phyloP scores from a whole-genome alignment of 2,329 filamentous ascomycete species.

The Botrytis paeoniae region DNA sequence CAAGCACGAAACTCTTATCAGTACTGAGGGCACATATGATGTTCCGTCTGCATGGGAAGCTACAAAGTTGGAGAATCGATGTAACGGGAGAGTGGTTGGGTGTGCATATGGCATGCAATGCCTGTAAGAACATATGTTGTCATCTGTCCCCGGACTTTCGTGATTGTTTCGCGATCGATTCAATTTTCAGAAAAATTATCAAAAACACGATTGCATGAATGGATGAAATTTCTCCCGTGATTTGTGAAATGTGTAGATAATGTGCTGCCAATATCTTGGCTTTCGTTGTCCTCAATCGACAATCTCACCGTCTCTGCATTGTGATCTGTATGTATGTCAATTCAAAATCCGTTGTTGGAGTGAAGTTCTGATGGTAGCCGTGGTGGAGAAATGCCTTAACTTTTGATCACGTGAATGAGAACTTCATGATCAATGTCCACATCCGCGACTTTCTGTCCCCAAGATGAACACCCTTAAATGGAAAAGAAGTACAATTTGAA shows the following conservation, averaged over 20 bases:
- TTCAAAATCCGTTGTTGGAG: not conserved
- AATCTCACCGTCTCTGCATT: no score
- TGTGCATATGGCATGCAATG: not conserved
- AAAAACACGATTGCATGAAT: not conserved
- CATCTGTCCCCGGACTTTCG: conserved; percentile 18
- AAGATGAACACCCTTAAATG: not conserved
- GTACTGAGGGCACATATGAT: not conserved
- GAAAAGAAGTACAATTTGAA: not conserved
- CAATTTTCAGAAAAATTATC: not conserved
- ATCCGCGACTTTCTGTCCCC: not conserved
- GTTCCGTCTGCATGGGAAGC: not conserved
- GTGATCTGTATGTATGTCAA: not conserved
- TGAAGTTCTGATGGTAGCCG: not conserved
- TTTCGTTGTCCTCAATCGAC: no score
- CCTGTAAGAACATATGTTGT: conserved; percentile 18
- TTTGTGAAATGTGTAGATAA: not conserved
- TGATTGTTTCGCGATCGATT: conserved; percentile 1
- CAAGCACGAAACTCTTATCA: conserved; percentile 9
- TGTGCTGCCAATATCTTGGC: not conserved
- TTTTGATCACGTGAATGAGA: not conserved
- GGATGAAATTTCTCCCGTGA: not conserved
- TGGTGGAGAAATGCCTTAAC: not conserved
- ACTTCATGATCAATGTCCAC: not conserved
- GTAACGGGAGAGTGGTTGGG: not conserved
- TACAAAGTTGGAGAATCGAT: not conserved